These are phyloP conservation scores for Zymoseptoria crescenta DNA, from an alignment of 2,329 filamentous ascomycete species.

Conservation along the genomic window DNA sequence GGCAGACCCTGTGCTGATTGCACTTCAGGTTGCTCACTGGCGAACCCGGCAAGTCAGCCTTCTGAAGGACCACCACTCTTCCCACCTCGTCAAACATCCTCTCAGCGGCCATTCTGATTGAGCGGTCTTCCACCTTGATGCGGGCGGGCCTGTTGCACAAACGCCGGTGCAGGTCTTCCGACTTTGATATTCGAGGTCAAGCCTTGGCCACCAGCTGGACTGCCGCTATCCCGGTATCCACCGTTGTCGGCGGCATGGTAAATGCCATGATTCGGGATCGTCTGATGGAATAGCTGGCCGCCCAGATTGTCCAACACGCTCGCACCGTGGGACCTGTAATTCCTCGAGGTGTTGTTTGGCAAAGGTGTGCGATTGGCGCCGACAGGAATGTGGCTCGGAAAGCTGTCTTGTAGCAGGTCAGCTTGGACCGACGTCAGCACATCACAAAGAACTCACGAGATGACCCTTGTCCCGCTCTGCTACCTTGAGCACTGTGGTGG, in stretches of 20 bases:
- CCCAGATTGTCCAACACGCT: neutral
- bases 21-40: neutral
- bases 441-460: conserved; percentile 11
- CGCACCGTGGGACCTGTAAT: neutral
- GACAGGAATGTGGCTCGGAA: conserved; percentile 6
- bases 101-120: neutral
- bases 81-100: neutral
- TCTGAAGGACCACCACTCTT: neutral
- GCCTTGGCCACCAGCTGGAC: neutral
- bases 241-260: neutral
- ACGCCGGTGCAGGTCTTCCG: neutral
- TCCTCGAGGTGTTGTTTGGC: neutral
- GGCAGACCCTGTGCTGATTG: neutral
- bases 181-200: neutral
- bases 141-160: neutral
- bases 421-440: neutral
- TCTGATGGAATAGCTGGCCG: neutral
- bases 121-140: neutral
- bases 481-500: conserved; percentile 7
- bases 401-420: conserved; percentile 18
- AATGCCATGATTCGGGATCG: neutral
- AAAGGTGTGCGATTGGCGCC: neutral
- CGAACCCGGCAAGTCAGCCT: neutral
- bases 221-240: neutral
- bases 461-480: conserved; percentile 10